Percentiles rank a stretch among this genome's conserved stretches.
These are phyloP conservation scores for Capsaspora owczarzaki DNA, from an alignment of 78 protist species.

Conservation along the genomic window DNA sequence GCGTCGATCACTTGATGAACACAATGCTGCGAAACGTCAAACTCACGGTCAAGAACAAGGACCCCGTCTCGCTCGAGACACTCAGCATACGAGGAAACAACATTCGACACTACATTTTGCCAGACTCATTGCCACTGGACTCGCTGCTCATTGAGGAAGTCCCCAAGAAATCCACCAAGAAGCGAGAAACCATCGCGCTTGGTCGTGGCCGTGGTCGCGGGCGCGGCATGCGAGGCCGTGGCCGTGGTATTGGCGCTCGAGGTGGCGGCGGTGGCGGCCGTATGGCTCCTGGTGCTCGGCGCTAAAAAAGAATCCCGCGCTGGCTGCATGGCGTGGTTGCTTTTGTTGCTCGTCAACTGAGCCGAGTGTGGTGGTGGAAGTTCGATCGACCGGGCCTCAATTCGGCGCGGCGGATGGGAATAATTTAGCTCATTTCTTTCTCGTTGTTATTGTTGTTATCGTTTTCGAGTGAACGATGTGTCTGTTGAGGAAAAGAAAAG, in stretches of 20 bases:
- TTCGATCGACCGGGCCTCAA: too few species aligned
- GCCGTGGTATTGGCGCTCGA: constrained; percentile 31
- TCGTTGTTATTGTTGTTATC: too few species aligned
- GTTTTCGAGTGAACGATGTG: too few species aligned
- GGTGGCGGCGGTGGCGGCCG: constrained; percentile 35
- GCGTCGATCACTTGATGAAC: constrained; percentile 92
- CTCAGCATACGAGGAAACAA: constrained; percentile 92
- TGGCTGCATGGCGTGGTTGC: too few species aligned
- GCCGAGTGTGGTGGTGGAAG: too few species aligned
- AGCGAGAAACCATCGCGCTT: constrained; percentile 7
- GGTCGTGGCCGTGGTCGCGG: constrained; percentile 26
- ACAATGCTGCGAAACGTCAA: constrained; percentile 89
- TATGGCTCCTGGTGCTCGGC: too few species aligned
- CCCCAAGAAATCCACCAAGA: constrained; percentile 61
- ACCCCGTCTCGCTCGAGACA: constrained; percentile 82
- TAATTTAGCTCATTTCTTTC: too few species aligned
- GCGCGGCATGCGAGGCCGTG: constrained; percentile 33
- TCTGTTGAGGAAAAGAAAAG: too few species aligned
- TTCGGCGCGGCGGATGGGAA: too few species aligned
- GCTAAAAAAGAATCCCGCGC: too few species aligned
- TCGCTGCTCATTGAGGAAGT: constrained; percentile 90
- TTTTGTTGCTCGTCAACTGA: too few species aligned
- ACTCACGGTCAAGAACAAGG: constrained; percentile 73
- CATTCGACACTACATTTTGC: constrained; percentile 89
- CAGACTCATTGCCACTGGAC: constrained; percentile 89